phyloP scores from a whole-genome alignment of 352 stramenopile genomes.

The Globisporangium perplexum region DNA sequence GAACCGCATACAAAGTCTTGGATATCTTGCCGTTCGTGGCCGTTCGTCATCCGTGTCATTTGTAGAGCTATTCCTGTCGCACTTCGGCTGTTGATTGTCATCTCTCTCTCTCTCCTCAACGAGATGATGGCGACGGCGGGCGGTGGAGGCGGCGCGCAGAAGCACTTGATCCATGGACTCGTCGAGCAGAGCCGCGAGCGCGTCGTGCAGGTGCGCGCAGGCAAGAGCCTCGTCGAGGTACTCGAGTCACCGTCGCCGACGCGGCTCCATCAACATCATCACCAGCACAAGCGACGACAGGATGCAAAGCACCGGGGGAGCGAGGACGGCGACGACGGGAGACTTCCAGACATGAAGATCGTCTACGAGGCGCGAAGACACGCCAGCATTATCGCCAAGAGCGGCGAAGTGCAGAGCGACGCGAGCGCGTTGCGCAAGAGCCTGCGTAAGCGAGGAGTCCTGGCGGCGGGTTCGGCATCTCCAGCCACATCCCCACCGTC shows the following conservation, averaged over 20 bases:
- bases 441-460: conserved; percentile 16
- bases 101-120: too few species aligned
- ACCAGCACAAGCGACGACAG: not conserved
- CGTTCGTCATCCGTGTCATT: not conserved
- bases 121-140: not conserved
- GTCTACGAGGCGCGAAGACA: conserved; percentile 7
- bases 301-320: not conserved
- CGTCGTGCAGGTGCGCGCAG: conserved; percentile 46
- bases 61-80: not conserved
- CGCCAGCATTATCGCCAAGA: not conserved
- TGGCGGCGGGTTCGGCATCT: not conserved
- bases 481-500: not conserved
- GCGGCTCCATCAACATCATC: not conserved
- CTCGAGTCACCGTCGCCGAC: conserved; percentile 15
- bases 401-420: conserved; percentile 1
- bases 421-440: conserved; percentile 9
- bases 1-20: too few species aligned
- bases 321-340: not conserved
- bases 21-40: not conserved
- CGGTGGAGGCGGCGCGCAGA: conserved; percentile 19
- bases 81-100: too few species aligned
- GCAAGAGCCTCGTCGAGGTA: conserved; percentile 35
- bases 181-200: conserved; percentile 56
- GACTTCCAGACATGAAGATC: conserved; percentile 9
- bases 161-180: conserved; percentile 48